Evolutionary conservation across 768 basidiomycete genomes (phyloP).

Genomic region (Asterophora parasitica): DNA sequence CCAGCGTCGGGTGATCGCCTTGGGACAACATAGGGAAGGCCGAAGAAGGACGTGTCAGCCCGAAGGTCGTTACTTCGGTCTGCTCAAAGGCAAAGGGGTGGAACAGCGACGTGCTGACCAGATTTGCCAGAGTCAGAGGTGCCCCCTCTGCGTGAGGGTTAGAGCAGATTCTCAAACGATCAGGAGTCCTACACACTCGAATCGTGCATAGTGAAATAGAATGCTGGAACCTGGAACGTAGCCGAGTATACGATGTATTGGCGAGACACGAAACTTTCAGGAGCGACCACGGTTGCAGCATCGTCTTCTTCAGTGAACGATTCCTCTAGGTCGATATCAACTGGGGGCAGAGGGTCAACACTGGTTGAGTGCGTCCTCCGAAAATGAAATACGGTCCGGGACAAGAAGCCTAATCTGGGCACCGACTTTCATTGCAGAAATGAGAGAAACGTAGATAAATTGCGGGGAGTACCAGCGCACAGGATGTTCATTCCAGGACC

Average conservation of each 20-base stretch:
- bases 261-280: conserved; percentile 38
- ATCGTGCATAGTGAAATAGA: conserved; percentile 74
- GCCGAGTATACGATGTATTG: conserved; percentile 76
- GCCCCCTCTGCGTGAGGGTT: conserved; percentile 48
- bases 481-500: conserved; percentile 60
- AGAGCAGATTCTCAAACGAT: conserved; percentile 6
- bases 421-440: conserved; percentile 23
- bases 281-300: conserved; percentile 27
- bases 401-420: conserved; percentile 43
- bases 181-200: conserved; percentile 48
- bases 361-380: conserved; percentile 7
- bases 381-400: conserved; percentile 28
- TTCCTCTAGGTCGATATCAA: conserved; percentile 18
- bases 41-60: conserved; percentile 43
- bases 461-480: conserved; percentile 32
- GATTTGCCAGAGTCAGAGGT: conserved; percentile 50
- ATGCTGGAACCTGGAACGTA: conserved; percentile 76
- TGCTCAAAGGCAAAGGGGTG: conserved; percentile 40
- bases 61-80: conserved; percentile 46
- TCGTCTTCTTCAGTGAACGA: conserved; percentile 29
- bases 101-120: conserved; percentile 59
- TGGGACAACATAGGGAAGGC: conserved; percentile 78
- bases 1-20: conserved; percentile 80
- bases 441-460: conserved; percentile 2
- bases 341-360: conserved; percentile 9